These are phyloP conservation scores for Euphorbia celastroides DNA, from an alignment of 441 rosid genomes.

Conservation along the genomic window DNA sequence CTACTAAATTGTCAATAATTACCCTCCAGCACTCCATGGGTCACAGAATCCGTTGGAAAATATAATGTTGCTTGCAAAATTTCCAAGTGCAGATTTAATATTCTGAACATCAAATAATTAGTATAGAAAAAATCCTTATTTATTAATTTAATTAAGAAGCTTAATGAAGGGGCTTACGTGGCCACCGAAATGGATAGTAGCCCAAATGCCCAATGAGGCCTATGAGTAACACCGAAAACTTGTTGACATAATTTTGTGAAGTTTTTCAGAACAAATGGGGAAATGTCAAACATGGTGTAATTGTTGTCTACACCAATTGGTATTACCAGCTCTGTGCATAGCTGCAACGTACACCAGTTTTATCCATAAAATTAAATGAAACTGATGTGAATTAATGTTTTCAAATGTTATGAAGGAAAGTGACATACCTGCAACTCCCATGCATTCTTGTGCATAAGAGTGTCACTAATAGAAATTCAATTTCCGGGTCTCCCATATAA, in stretches of 20 bases:
- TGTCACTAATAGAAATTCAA: background rate
- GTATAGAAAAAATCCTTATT: too few species aligned
- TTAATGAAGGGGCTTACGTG: too few species aligned
- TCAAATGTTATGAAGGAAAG: too few species aligned
- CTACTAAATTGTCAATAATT: background rate
- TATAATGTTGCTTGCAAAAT: conserved; percentile 6
- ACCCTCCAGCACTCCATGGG: too few species aligned
- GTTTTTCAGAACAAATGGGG: conserved; percentile 17
- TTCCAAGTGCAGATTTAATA: conserved; percentile 1
- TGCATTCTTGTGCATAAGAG: background rate
- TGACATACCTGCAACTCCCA: conserved; percentile 22
- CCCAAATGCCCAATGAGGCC: conserved; percentile 31
- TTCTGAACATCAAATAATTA: background rate
- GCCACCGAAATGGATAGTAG: conserved; percentile 27
- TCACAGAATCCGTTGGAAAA: background rate
- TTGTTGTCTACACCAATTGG: conserved; percentile 15
- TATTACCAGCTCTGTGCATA: conserved; percentile 24
- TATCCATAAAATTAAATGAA: too few species aligned
- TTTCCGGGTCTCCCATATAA: background rate
- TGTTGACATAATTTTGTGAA: conserved; percentile 9
- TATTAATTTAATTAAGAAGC: too few species aligned
- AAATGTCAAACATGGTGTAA: conserved; percentile 23
- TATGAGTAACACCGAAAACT: conserved; percentile 12
- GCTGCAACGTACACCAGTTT: too few species aligned
- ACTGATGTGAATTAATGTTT: too few species aligned